Evolutionary conservation across 139 green algal genomes (phyloP), one percentile per base, ranked within the genome.

Genomic region (Micractinium sp.): DNA sequence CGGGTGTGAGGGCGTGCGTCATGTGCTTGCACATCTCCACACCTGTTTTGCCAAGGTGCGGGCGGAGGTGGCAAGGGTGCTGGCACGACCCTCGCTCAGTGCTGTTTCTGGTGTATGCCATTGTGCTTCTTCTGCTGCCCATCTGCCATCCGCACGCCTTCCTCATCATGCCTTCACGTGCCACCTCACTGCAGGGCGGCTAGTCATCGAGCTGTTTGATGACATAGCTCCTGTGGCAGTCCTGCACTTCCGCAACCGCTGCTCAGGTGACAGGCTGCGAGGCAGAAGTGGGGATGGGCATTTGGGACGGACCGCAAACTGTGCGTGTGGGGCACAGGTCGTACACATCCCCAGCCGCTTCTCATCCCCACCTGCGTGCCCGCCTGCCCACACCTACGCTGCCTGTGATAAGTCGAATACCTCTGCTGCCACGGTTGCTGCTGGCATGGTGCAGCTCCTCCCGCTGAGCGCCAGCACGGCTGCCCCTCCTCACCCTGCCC

Each of bases 181-280:
- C 12, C n/a, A 29, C 23, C 31, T 33, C 12, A 75, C 60, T 53
- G 82, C 92, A 95, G 95, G 95, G 0, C 91, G 94, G 0, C 19
- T 97, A 38, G 93, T 97, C 33, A 82, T 97, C 29, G 95, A 97
- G 91, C 73, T 97, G 69, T 97, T 93, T 92, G 92, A 96, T 14
- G 95, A 97, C 41, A 36, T 94, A 0, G 84, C 93, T 2, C 94
- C 95, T 13, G 85, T 94, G 63, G 93, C 92, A 20, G 90, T 89
- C 1, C 85, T 78, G 27, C 93, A 95, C 88, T 90, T 97, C 38
- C 76, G 93, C 61, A 95, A 93, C 86, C 88, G 95, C 41, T 96
- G 94, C 83, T 80, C 74, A 31, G 85, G 73, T 89, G 85, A n/a
- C 53, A 27, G 27, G 63, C 63, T 71, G 63, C 18, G 63, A 27